Conservation (phyloP, 2,329 filamentous ascomycete species). For the Capronia epimyces region DNA sequence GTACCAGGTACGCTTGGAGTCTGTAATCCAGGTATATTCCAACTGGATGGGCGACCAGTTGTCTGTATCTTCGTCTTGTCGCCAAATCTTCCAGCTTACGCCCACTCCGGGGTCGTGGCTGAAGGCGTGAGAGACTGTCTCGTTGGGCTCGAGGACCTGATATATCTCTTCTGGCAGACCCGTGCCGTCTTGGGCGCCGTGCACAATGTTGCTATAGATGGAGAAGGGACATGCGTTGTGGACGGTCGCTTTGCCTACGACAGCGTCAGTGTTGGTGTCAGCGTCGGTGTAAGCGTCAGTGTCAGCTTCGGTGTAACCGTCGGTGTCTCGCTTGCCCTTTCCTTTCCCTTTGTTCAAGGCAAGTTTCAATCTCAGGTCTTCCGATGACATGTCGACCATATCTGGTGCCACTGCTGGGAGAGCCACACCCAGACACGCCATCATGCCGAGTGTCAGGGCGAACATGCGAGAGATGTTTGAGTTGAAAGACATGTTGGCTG, state of each 20-base stretch:
- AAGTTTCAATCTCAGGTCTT: too few relatives aligned
- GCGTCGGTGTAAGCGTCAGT: too few relatives aligned
- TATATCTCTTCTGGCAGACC: conserved; percentile 13
- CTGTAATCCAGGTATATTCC: conserved; percentile 9
- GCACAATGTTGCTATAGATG: conserved; percentile 21
- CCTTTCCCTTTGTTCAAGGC: too few relatives aligned
- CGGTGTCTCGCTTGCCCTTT: not conserved
- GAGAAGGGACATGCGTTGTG: conserved; percentile 14
- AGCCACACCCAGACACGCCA: not conserved
- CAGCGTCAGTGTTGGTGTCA: too few relatives aligned
- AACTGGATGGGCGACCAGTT: conserved; percentile 16
- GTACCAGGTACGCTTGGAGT: conserved; percentile 10
- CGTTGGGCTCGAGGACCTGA: conserved; percentile 1
- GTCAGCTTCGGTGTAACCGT: too few relatives aligned
- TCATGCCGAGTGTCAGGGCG: not conserved
- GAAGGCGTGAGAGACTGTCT: conserved; percentile 10
- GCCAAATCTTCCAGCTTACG: conserved; percentile 21
- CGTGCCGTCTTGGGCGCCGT: conserved; percentile 1
- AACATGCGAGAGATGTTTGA: not conserved
- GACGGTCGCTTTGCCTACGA: conserved; percentile 3
- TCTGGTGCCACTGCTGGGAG: not conserved
- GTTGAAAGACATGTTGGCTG: not conserved
- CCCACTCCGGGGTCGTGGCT: conserved; percentile 12
- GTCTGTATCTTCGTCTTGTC: conserved; percentile 6
- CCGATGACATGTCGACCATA: too few relatives aligned